Conservation (phyloP, 352 stramenopile genomes). For the Pythium aphanidermatum region DNA sequence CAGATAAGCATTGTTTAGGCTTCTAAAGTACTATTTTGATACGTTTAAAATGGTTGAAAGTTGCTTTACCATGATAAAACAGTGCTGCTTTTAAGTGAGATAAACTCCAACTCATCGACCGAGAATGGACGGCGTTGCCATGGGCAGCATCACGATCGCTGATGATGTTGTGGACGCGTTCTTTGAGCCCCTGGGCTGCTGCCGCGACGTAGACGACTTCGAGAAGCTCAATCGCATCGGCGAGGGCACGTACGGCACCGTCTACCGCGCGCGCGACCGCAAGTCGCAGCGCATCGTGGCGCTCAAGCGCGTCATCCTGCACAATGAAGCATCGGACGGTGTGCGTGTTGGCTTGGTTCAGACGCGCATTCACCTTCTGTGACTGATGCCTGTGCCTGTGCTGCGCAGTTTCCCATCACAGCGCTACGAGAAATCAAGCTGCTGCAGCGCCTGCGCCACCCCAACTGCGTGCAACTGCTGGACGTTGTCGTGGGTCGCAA, state of each 20-base stretch:
- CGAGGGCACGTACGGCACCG: slow-evolving; percentile 83
- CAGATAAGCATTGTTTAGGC: too few species aligned
- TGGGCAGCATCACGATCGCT: slow-evolving; percentile 1
- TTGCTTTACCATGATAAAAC: too few species aligned
- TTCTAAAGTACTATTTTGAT: too few species aligned
- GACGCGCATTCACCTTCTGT: neutral
- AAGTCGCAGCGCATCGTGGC: slow-evolving; percentile 66
- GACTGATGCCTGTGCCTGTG: too few species aligned
- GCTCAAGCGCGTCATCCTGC: slow-evolving; percentile 89
- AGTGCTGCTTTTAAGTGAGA: too few species aligned
- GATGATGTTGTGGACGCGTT: slow-evolving; percentile 17
- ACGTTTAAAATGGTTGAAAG: too few species aligned
- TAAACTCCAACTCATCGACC: too few species aligned
- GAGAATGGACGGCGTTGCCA: too few species aligned
- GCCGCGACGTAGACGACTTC: slow-evolving; percentile 54
- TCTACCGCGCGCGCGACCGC: slow-evolving; percentile 84
- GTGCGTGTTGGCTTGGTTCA: slow-evolving; percentile 41
- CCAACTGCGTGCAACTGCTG: slow-evolving; percentile 68
- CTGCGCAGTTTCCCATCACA: slow-evolving; percentile 65
- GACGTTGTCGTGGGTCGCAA: slow-evolving; percentile 69
- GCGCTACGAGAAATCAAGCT: slow-evolving; percentile 73
- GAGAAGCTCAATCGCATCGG: slow-evolving; percentile 81
- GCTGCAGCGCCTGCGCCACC: slow-evolving; percentile 57
- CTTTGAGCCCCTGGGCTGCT: slow-evolving; percentile 42
- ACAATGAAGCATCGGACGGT: slow-evolving; percentile 87